A percentile compares a stretch with the other conserved stretches of the same genome.
Conservation (phyloP, 441 rosid genomes). For the Arabidopsis hybrid region DNA sequence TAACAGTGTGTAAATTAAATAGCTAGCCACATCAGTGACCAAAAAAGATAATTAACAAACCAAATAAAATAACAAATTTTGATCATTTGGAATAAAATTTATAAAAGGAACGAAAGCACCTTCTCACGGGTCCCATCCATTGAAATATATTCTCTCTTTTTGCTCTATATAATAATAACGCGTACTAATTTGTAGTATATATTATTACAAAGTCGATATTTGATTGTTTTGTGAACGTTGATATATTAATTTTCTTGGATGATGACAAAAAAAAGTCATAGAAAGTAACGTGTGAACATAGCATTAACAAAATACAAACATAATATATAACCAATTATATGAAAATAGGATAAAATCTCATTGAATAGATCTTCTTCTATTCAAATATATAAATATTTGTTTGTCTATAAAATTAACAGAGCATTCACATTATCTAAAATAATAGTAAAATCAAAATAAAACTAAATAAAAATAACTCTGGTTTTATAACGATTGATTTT, state of each 20-base stretch:
- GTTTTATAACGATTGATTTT: background rate
- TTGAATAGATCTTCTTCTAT: conserved; percentile 25
- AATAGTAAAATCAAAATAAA: background rate
- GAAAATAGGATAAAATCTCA: conserved; percentile 26
- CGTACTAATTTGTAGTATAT: conserved; percentile 30
- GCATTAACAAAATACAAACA: conserved; percentile 18
- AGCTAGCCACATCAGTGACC: conserved; percentile 43
- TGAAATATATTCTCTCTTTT: conserved; percentile 43
- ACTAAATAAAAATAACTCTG: background rate
- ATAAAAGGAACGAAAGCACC: conserved; percentile 39
- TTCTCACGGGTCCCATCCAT: conserved; percentile 42
- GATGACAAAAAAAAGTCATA: conserved; percentile 37
- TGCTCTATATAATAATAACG: background rate
- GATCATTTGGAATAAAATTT: background rate
- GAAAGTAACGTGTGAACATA: conserved; percentile 44
- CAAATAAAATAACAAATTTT: conserved; percentile 10
- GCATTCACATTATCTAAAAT: background rate
- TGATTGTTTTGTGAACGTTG: conserved; percentile 36
- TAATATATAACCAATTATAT: conserved; percentile 1
- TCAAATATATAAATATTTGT: background rate
- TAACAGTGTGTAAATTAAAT: conserved; percentile 41
- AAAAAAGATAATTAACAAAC: conserved; percentile 37
- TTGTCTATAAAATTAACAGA: background rate
- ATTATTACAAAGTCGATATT: conserved; percentile 36
- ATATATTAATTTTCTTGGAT: conserved; percentile 25